A percentile compares a stretch with the other conserved stretches of the same genome.
These are phyloP conservation scores for Fonsecaea pedrosoi DNA, from an alignment of 2,329 filamentous ascomycete species.

Conservation along the genomic window DNA sequence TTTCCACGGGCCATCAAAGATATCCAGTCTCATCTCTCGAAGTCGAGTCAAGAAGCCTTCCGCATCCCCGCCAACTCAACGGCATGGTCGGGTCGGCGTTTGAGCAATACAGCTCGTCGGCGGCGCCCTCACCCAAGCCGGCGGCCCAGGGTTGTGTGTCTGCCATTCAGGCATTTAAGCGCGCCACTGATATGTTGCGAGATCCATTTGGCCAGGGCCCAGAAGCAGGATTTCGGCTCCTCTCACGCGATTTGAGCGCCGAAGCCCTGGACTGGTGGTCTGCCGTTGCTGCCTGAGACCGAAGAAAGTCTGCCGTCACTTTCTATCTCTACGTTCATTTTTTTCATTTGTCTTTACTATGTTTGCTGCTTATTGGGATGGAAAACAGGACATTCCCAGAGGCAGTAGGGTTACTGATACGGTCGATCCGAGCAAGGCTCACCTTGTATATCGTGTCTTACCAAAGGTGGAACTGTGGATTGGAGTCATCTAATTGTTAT, in stretches of 20 bases:
- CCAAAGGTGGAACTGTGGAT: not conserved
- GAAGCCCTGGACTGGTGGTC: constrained; percentile 1
- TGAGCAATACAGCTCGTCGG: not conserved
- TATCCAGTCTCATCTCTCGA: not conserved
- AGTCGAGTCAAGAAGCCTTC: not conserved
- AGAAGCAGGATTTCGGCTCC: not conserved
- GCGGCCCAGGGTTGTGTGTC: not conserved
- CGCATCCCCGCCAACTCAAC: not conserved
- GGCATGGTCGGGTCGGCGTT: not conserved
- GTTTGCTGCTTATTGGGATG: not conserved
- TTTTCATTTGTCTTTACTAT: not conserved
- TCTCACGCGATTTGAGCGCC: not conserved
- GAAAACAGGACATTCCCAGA: not conserved
- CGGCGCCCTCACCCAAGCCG: not conserved
- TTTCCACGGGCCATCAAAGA: not conserved
- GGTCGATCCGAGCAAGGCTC: not conserved
- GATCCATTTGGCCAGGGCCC: constrained; percentile 1
- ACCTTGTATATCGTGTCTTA: not conserved
- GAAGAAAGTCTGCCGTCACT: not conserved
- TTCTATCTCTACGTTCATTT: too few species aligned
- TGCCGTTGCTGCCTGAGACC: not conserved
- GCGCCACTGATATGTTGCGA: not conserved
- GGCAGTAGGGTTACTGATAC: not conserved
- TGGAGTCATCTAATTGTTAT: not conserved
- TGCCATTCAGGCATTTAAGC: not conserved